Conservation (phyloP, 176 grass and related monocot genomes). For the Puya raimondii region DNA sequence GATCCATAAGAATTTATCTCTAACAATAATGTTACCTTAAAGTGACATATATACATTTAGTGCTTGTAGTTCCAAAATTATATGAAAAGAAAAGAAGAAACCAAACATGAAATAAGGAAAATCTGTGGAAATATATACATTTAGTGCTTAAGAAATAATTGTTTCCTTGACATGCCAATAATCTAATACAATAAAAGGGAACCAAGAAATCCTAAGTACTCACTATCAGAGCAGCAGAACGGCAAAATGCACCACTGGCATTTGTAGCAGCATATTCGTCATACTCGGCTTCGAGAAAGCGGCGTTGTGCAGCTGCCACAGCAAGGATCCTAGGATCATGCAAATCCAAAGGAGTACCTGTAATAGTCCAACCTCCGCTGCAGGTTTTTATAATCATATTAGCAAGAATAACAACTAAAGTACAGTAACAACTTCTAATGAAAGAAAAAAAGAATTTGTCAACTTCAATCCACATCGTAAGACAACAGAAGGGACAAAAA, state of each 20-base stretch:
- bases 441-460: background rate
- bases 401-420: too few relatives aligned
- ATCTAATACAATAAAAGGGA: too few relatives aligned
- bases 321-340: constrained; percentile 79
- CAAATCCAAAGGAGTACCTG: constrained; percentile 54
- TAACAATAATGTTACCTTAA: background rate
- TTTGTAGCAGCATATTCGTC: constrained; percentile 66
- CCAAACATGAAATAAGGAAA: background rate
- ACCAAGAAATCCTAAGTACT: constrained; percentile 16
- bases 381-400: constrained; percentile 5
- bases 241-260: constrained; percentile 74
- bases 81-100: background rate
- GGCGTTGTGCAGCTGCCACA: constrained; percentile 63
- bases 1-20: constrained; percentile 5
- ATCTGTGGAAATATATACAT: too few relatives aligned
- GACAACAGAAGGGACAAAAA: background rate
- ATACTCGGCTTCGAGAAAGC: constrained; percentile 87
- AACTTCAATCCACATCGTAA: background rate
- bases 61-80: background rate
- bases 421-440: too few relatives aligned
- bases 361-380: constrained; percentile 69
- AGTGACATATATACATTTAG: background rate
- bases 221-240: constrained; percentile 85
- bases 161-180: too few relatives aligned
- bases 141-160: too few relatives aligned